Conservation (phyloP, 345 rosid genomes). For the Eucalyptus tenuipes region DNA sequence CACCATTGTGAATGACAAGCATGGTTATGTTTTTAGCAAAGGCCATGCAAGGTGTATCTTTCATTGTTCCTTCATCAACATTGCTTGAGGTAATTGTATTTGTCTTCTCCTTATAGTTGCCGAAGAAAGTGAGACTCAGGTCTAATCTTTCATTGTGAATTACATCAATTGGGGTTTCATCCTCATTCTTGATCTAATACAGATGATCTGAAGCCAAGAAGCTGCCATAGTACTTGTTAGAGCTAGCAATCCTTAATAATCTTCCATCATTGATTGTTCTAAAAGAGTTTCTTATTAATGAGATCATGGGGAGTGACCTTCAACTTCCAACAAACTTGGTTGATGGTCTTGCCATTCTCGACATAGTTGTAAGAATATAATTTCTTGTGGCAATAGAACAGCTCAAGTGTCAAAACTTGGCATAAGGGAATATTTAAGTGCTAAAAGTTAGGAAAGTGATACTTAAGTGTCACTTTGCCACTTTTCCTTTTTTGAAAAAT, state of each 20-base stretch:
- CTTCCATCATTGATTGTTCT: slow-evolving; percentile 1
- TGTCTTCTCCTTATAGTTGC: neutral
- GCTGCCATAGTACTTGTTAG: neutral
- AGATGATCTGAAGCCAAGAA: neutral
- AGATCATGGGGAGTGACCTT: too few species aligned
- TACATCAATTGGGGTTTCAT: neutral
- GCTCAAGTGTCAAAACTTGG: too few species aligned
- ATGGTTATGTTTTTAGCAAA: neutral
- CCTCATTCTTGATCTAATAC: neutral
- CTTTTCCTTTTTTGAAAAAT: too few species aligned
- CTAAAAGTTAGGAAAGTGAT: too few species aligned
- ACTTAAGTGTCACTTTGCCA: too few species aligned
- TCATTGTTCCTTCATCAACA: slow-evolving; percentile 8
- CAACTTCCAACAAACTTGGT: too few species aligned
- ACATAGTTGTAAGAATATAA: too few species aligned
- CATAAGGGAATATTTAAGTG: too few species aligned
- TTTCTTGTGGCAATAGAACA: too few species aligned
- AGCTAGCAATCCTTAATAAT: neutral
- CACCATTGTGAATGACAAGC: too few species aligned
- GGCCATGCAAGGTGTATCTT: slow-evolving; percentile 1
- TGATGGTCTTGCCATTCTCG: too few species aligned
- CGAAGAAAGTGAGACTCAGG: neutral
- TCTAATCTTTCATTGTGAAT: neutral
- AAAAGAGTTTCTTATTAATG: neutral
- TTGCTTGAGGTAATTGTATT: slow-evolving; percentile 5